Percentiles rank a stretch among this genome's conserved stretches.
phyloP scores from a whole-genome alignment of 2,329 filamentous ascomycete species.

The Blastomyces gilchristii region DNA sequence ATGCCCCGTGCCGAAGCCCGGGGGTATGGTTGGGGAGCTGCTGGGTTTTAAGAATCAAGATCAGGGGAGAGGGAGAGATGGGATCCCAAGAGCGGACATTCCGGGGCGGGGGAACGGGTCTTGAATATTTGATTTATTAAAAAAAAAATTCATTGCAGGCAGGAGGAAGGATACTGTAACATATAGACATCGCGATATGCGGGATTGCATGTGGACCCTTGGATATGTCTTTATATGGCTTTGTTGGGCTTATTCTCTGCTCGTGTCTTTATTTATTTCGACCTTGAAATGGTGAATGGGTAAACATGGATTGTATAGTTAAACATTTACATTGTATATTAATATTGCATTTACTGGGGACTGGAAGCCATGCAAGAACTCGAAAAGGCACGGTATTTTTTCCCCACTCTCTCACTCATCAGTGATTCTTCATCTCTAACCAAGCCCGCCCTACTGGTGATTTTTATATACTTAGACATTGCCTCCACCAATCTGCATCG shows the following conservation, averaged over 20 bases:
- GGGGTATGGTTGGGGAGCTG: slow-evolving; percentile 64
- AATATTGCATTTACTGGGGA: not conserved
- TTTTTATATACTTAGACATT: no score
- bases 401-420: no score
- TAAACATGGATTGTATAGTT: not conserved
- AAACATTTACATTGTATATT: not conserved
- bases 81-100: slow-evolving; percentile 12
- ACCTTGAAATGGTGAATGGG: not conserved
- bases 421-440: no score
- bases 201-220: not conserved
- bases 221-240: not conserved
- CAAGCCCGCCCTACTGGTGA: no score
- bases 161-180: not conserved
- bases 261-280: not conserved
- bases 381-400: no score
- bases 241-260: not conserved
- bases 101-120: slow-evolving; percentile 13
- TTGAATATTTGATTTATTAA: not conserved
- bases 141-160: not conserved
- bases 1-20: slow-evolving; percentile 87
- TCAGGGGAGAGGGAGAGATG: slow-evolving; percentile 14
- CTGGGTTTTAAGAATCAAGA: slow-evolving; percentile 53
- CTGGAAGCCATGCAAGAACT: not conserved
- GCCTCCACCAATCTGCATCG: no score
- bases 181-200: not conserved